These are phyloP conservation scores for Aureobasidium lini DNA, from an alignment of 2,329 filamentous ascomycete species.

Conservation along the genomic window DNA sequence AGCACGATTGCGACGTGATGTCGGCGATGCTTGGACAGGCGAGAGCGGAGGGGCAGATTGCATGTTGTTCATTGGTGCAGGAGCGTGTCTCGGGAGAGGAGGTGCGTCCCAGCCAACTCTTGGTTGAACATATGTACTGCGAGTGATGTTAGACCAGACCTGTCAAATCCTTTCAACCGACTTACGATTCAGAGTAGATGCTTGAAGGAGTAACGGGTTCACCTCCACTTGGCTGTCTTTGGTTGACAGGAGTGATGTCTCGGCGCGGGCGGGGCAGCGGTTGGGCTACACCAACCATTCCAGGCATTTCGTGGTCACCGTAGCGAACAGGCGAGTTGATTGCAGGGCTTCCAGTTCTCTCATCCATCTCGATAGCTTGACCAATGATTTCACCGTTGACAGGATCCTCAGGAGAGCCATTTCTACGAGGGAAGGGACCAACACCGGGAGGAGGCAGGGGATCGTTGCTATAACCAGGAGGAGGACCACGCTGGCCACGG, in stretches of 20 bases:
- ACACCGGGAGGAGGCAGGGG: slow-evolving; percentile 19
- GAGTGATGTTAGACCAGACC: slow-evolving; percentile 8
- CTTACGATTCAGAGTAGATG: slow-evolving; percentile 69
- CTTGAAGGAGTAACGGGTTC: slow-evolving; percentile 59
- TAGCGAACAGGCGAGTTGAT: slow-evolving; percentile 23
- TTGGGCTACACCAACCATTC: slow-evolving; percentile 61
- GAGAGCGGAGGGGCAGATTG: slow-evolving; percentile 22
- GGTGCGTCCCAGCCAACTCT: slow-evolving; percentile 36
- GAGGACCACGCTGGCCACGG: slow-evolving; percentile 34
- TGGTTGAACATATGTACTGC: slow-evolving; percentile 38
- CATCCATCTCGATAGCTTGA: slow-evolving; percentile 75
- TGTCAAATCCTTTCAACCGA: slow-evolving; percentile 11
- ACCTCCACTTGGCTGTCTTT: slow-evolving; percentile 59
- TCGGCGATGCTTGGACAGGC: slow-evolving; percentile 23
- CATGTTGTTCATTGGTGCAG: slow-evolving; percentile 16
- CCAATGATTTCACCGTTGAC: slow-evolving; percentile 37
- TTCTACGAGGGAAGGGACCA: slow-evolving; percentile 13
- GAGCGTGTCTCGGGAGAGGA: slow-evolving; percentile 13
- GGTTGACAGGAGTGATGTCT: slow-evolving; percentile 50
- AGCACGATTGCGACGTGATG: slow-evolving; percentile 23
- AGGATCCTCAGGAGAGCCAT: slow-evolving; percentile 14
- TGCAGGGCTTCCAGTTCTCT: slow-evolving; percentile 49
- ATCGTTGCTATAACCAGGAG: slow-evolving; percentile 29
- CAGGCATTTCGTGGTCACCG: slow-evolving; percentile 61
- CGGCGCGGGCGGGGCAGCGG: slow-evolving; percentile 8